Conservation (phyloP, 805 yeast genomes). For the Kluyveromyces siamensis region DNA sequence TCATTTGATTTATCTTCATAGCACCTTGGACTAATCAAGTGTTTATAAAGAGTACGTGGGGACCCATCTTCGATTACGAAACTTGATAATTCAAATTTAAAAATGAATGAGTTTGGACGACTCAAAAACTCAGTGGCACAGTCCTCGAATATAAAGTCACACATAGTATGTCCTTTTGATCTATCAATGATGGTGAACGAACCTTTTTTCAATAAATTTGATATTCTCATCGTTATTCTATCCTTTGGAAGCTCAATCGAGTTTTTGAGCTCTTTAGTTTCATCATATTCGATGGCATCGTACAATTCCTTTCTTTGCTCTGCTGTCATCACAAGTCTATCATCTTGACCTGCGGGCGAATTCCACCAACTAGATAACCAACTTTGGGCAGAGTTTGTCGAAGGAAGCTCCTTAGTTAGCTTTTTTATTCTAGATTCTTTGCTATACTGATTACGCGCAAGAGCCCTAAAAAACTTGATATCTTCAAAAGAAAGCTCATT, state of each 20-base stretch:
- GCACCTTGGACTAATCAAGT: constrained; percentile 61
- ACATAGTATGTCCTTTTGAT: constrained; percentile 38
- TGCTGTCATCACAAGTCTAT: constrained; percentile 51
- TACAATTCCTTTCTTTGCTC: constrained; percentile 85
- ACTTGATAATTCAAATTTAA: constrained; percentile 69
- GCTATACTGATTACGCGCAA: constrained; percentile 60
- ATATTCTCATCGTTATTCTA: constrained; percentile 54
- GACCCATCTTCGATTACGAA: constrained; percentile 85
- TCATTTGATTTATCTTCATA: constrained; percentile 29
- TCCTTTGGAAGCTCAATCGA: constrained; percentile 65
- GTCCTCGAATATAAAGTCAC: constrained; percentile 75
- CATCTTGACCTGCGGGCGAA: constrained; percentile 26
- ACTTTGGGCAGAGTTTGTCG: constrained; percentile 30
- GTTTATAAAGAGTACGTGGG: constrained; percentile 67
- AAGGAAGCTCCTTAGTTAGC: constrained; percentile 6
- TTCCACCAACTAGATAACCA: constrained; percentile 70
- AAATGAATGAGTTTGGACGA: constrained; percentile 67
- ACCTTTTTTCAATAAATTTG: constrained; percentile 65
- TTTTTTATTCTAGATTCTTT: constrained; percentile 37
- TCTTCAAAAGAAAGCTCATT: constrained; percentile 60
- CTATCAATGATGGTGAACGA: constrained; percentile 51
- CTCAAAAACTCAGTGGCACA: constrained; percentile 65
- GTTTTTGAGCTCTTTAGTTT: constrained; percentile 35
- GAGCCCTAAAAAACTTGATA: constrained; percentile 72
- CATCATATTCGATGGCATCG: constrained; percentile 89